Evolutionary conservation across 2,329 filamentous ascomycete species (phyloP), one percentile per base, ranked within the genome.

Genomic region (Fusarium humuli): DNA sequence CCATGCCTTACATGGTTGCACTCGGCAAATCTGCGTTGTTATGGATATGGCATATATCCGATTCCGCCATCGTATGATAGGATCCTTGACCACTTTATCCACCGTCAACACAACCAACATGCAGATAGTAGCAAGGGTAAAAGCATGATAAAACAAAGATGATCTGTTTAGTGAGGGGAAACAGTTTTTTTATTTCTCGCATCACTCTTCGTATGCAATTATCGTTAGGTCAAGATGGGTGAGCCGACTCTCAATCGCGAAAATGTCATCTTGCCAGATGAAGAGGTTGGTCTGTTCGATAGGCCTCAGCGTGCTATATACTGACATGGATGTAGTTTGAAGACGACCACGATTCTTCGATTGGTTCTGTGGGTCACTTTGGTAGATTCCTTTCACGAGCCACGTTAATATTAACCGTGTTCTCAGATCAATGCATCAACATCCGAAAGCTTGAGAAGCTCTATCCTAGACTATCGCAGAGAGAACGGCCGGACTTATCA

Each of bases 401-500:
- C 13, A 0, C 10, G 2, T 27, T 55, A 14, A 42, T 4, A 3
- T 50, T 3, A 3, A n/a, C 23, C 12, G 6, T 25, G 3, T 14
- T 3, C 22, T 23, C 23, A 72, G 69, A 57, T 48, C 11, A 25
- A 41, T 18, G 45, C 52, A n/a, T 70, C 69, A 6, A 60, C 70
- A 3, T 64, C 62, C 5, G 59, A 50, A 16, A 72, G 70, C 9
- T 5, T 72, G 7, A 61, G 59, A 6, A 73, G 67, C n/a, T 71
- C 70, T 1, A 71, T 73, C 14, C 37, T 72, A 6, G 62, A 63
- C 29, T 72, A 73, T 14, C 45, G 70, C 2, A 66, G 52, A 7
- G 70, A 71, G 11, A 73, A 72, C 3, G 67, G 70, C 2, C 56
- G 70, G n/a, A 73, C 70, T 0, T 72, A 72, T 11, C 70, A 73